These are phyloP conservation scores for Arthrobotrys sinensis DNA, from an alignment of 2,329 filamentous ascomycete species.

Conservation along the genomic window DNA sequence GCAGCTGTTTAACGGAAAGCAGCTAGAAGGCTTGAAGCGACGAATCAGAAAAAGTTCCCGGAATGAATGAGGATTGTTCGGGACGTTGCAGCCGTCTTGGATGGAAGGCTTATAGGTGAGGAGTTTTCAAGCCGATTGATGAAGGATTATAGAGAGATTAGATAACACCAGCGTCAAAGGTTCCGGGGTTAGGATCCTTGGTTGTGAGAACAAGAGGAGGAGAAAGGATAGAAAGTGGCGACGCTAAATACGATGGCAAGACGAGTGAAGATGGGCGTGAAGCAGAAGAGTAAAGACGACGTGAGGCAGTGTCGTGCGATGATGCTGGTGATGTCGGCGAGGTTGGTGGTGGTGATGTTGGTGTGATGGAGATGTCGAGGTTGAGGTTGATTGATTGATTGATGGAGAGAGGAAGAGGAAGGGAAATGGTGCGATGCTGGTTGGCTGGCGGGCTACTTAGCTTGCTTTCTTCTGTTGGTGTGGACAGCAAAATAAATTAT, in stretches of 20 bases:
- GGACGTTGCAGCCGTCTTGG: slow-evolving; percentile 5
- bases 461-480: slow-evolving; percentile 13
- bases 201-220: neutral
- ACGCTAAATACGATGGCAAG: neutral
- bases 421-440: slow-evolving; percentile 38
- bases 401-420: slow-evolving; percentile 25
- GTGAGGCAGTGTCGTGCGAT: neutral
- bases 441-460: slow-evolving; percentile 33
- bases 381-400: slow-evolving; percentile 28
- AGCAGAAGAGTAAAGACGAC: neutral
- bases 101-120: neutral
- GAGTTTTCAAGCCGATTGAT: slow-evolving; percentile 9
- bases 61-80: neutral
- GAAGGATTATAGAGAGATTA: slow-evolving; percentile 34
- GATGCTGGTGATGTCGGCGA: slow-evolving; percentile 8
- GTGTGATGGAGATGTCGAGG: slow-evolving; percentile 22
- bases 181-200: slow-evolving; percentile 10
- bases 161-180: slow-evolving; percentile 13
- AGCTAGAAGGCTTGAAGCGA: slow-evolving; percentile 5
- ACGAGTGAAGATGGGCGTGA: neutral
- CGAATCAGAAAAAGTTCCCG: slow-evolving; percentile 7
- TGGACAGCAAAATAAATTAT: slow-evolving; percentile 32
- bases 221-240: neutral
- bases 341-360: slow-evolving; percentile 38
- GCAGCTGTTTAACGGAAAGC: slow-evolving; percentile 1